These are phyloP conservation scores for Linnemannia schmuckeri DNA, from an alignment of 192 early-diverging fungal genomes.

Conservation along the genomic window DNA sequence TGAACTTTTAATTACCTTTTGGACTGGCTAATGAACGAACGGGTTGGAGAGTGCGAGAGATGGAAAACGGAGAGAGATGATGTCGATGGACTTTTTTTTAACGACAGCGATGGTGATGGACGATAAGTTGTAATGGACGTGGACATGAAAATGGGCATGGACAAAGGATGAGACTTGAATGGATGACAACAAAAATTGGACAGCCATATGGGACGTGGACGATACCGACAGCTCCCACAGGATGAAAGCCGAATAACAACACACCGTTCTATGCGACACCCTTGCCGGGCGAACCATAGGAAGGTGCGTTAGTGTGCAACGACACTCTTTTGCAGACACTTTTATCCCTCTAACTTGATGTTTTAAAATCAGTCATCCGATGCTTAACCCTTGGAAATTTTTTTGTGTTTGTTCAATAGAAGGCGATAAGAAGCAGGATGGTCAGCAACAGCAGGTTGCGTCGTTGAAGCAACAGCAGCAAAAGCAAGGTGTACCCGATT, in stretches of 20 bases:
- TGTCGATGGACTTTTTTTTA: not conserved
- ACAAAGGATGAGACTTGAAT: not conserved
- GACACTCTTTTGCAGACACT: not conserved
- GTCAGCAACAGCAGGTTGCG: constrained; percentile 10
- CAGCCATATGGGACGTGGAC: not conserved
- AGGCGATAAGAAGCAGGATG: not conserved
- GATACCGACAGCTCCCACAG: not conserved
- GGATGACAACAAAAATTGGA: not conserved
- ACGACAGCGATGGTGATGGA: not conserved
- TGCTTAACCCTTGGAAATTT: not conserved
- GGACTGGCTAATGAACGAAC: not conserved
- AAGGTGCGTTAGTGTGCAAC: constrained; percentile 20
- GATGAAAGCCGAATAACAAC: not conserved
- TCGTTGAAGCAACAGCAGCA: constrained; percentile 21
- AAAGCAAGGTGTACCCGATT: constrained; percentile 24
- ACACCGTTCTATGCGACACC: constrained; percentile 18
- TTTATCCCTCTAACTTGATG: not conserved
- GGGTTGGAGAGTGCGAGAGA: not conserved
- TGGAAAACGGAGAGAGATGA: not conserved
- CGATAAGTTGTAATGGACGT: not conserved
- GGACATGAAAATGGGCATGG: not conserved
- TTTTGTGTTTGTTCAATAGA: not conserved
- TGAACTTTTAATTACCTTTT: not conserved
- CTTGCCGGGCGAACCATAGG: constrained; percentile 25
- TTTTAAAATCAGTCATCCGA: too few relatives aligned